phyloP scores from a whole-genome alignment of 1,139 yeast genomes.

The Yamadazyma atlantica region DNA sequence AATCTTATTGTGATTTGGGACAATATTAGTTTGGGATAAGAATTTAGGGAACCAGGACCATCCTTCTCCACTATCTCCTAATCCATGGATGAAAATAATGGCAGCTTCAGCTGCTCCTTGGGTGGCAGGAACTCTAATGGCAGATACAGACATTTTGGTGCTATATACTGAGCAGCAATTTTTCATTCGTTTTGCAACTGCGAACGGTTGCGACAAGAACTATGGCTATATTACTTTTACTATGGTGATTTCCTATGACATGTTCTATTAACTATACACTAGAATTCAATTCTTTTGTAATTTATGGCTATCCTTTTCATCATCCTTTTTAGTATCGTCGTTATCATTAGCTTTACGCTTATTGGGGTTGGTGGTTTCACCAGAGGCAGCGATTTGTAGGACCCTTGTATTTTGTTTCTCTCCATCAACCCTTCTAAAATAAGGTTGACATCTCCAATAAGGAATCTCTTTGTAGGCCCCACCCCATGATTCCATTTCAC shows the following conservation, averaged over 20 bases:
- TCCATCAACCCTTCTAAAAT: conserved; percentile 84
- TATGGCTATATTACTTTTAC: no score
- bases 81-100: conserved; percentile 81
- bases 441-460: conserved; percentile 96
- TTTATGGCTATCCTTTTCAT: neutral
- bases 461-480: conserved; percentile 83
- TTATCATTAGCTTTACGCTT: conserved; percentile 6
- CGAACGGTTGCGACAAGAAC: no score
- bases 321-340: conserved; percentile 1
- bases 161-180: no score
- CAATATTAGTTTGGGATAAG: conserved; percentile 38
- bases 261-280: neutral
- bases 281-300: neutral
- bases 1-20: conserved; percentile 54
- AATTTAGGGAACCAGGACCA: conserved; percentile 76
- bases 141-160: conserved; percentile 16
- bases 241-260: no score
- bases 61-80: conserved; percentile 89
- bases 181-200: no score
- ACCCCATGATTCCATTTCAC: conserved; percentile 69
- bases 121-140: conserved; percentile 23
- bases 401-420: conserved; percentile 43
- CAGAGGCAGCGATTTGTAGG: conserved; percentile 42
- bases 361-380: conserved; percentile 12
- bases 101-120: conserved; percentile 32